These are phyloP conservation scores for Fusarium algeriense DNA, from an alignment of 2,329 filamentous ascomycete species.

Conservation along the genomic window DNA sequence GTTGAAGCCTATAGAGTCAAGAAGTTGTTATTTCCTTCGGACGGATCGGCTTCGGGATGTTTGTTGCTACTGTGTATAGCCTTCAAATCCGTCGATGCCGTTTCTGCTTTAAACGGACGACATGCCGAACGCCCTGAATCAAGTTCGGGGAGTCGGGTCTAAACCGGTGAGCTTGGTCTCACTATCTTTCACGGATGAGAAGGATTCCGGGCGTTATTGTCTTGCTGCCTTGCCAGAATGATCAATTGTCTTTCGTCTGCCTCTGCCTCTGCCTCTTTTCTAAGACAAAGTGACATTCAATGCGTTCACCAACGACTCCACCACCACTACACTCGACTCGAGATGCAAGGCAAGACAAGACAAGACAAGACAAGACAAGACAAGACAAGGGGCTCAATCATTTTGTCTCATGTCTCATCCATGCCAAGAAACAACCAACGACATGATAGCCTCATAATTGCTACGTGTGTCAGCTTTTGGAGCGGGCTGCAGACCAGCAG, in stretches of 20 bases:
- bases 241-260: background rate
- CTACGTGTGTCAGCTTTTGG: constrained; percentile 15
- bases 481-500: background rate
- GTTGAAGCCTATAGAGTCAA: background rate
- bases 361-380: background rate
- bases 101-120: background rate
- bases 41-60: constrained; percentile 26
- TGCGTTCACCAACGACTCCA: background rate
- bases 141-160: constrained; percentile 30
- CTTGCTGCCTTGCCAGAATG: constrained; percentile 3
- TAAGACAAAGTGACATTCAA: constrained; percentile 16
- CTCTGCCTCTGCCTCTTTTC: background rate
- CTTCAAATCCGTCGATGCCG: background rate
- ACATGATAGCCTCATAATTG: constrained; percentile 12
- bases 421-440: constrained; percentile 10
- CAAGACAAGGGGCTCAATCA: background rate
- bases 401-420: background rate
- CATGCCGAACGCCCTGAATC: constrained; percentile 11
- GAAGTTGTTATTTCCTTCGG: constrained; percentile 10
- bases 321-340: background rate
- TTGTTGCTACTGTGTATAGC: background rate
- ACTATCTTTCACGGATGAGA: background rate
- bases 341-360: background rate
- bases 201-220: constrained; percentile 12
- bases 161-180: constrained; percentile 15